Base-by-base conservation (phyloP, 1,284 basidiomycete species). In the Cronartium quercuum region DNA sequence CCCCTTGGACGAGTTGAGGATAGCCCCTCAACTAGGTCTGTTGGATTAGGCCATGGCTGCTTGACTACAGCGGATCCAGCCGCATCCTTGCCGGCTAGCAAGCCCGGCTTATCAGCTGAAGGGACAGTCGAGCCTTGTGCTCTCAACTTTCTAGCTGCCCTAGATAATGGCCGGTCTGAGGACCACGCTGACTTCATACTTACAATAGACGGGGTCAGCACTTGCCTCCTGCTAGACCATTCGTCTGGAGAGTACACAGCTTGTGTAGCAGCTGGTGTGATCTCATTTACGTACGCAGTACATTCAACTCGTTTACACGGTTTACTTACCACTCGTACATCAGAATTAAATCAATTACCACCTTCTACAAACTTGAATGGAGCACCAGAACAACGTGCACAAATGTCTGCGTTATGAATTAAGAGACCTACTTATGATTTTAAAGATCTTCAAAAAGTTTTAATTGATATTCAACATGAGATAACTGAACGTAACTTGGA, bases 171-270 rank as follows among this genome's bases (percentile, higher is more conserved):
- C 12, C 34, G 15, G 1, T 10, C 41, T n/a, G 1, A 21, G 12
- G 21, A 35, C 34, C 4, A 44, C 18, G 42, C 35, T 3, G 35
- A 66, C 51, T 66, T 66, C 21, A 18, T 66, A 13, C 64, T 34
- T 6, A 13, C 21, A 35, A 18, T 66, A 18, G 18, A 66, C 24
- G 41, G 41, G 35, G 24, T 42, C 2, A 4, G 35, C 42, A 47
- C 64, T 44, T 29, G 51, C 18, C 18, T 66, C 37, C n/a, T 66
- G 15, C 15, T 66, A 6, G 63, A 66, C 34, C 80, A 81, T 68
- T 80, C 79, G 15, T 78, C 77, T 1, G 80, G 80, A 40, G 80
- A 81, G 68, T 81, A 80, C 73, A 77, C 79, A 34, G 80, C 80
- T 2, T 79, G 78, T 18, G 80, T 80, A 12, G 80, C 80, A 0